Conservation (phyloP, 2,329 filamentous ascomycete genomes). For the Colletotrichum zoysiae region DNA sequence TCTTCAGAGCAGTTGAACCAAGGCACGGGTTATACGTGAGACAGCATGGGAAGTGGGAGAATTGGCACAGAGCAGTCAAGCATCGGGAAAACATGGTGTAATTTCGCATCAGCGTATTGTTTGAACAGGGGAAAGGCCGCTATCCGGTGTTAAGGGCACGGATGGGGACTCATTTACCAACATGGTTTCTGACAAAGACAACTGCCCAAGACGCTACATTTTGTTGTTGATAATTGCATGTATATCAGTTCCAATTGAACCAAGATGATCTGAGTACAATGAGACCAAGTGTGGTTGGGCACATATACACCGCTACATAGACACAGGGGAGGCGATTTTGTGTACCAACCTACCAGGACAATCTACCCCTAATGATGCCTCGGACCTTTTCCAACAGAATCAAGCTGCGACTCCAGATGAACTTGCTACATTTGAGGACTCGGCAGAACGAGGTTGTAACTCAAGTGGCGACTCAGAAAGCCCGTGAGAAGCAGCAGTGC, state of each 20-base stretch:
- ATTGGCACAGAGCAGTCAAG: no score
- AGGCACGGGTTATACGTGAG: no score
- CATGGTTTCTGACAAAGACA: neutral
- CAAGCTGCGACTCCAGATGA: conserved; percentile 5
- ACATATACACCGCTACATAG: neutral
- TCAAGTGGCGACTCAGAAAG: neutral
- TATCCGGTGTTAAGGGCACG: neutral
- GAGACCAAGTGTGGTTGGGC: neutral
- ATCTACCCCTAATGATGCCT: neutral
- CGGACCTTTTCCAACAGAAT: neutral
- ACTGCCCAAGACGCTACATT: neutral
- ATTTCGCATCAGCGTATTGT: neutral
- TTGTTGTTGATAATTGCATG: neutral
- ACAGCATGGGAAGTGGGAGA: no score
- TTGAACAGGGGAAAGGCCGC: neutral
- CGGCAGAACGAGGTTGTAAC: neutral
- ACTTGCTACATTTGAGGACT: neutral
- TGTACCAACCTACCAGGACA: neutral
- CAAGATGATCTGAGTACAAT: neutral
- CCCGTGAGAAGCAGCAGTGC: neutral
- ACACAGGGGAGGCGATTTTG: neutral
- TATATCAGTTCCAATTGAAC: no score
- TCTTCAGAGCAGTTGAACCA: no score
- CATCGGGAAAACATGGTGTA: neutral
- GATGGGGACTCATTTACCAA: neutral